A percentile compares a stretch with the other conserved stretches of the same genome.
phyloP scores from a whole-genome alignment of 208 protist genomes.

The Zelonia costaricensis region DNA sequence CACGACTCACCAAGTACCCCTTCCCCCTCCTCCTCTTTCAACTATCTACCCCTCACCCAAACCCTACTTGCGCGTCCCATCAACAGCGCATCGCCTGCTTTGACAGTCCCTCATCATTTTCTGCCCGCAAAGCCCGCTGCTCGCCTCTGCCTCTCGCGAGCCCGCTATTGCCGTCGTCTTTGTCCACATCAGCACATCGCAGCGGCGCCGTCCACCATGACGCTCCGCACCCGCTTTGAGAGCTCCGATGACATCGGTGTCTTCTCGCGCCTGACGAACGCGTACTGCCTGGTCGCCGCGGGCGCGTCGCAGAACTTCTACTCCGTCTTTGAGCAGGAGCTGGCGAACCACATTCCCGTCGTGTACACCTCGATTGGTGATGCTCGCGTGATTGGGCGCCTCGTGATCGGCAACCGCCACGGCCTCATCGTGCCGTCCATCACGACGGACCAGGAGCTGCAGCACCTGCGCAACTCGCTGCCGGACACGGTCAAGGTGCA shows the following conservation, averaged over 20 bases:
- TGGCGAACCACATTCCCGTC: slow-evolving; percentile 98
- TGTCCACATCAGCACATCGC: background rate
- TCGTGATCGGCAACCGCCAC: slow-evolving; percentile 97
- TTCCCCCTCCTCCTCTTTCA: background rate
- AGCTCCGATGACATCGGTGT: slow-evolving; percentile 99
- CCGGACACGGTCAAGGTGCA: slow-evolving; percentile 97
- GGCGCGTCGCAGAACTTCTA: slow-evolving; percentile 99
- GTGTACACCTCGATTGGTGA: slow-evolving; percentile 97
- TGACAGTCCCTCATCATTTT: no score
- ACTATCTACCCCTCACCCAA: background rate
- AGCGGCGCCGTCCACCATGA: slow-evolving; percentile 50
- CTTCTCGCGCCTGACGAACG: slow-evolving; percentile 99
- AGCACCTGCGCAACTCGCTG: slow-evolving; percentile 99
- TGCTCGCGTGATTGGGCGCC: slow-evolving; percentile 96
- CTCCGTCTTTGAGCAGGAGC: slow-evolving; percentile 98
- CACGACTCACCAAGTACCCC: background rate
- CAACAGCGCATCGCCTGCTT: no score
- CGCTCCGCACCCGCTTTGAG: slow-evolving; percentile 97
- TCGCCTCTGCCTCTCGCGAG: no score
- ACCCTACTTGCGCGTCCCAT: background rate
- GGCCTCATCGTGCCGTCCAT: slow-evolving; percentile 98
- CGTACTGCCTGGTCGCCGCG: slow-evolving; percentile 98
- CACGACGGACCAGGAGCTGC: slow-evolving; percentile 99
- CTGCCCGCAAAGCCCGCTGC: no score
- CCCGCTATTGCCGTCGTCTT: background rate